phyloP scores from a whole-genome alignment of 2,329 filamentous ascomycete genomes.

The Scedosporium apiospermum region DNA sequence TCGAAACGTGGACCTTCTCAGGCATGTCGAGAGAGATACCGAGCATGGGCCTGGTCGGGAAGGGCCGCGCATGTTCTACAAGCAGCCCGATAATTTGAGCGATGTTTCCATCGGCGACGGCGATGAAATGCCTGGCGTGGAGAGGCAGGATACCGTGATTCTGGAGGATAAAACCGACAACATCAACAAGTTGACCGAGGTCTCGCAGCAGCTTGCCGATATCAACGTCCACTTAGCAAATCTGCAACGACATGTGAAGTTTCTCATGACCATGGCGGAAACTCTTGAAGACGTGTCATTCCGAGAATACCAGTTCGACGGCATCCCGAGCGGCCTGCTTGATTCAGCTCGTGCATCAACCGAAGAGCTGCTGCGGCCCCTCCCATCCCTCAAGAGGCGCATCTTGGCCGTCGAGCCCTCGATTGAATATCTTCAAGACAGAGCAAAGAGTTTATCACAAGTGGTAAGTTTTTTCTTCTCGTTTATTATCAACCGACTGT shows the following conservation, averaged over 20 bases:
- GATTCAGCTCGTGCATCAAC: neutral
- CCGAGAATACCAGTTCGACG: neutral
- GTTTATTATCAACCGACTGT: neutral
- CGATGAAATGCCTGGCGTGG: neutral
- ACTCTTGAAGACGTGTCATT: neutral
- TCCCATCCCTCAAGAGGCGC: slow-evolving; percentile 6
- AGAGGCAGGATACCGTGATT: slow-evolving; percentile 2
- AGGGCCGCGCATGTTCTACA: neutral
- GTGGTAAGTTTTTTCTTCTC: slow-evolving; percentile 3
- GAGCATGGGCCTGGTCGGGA: slow-evolving; percentile 4
- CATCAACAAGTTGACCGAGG: slow-evolving; percentile 6
- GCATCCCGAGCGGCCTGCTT: neutral
- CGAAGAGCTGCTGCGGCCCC: neutral
- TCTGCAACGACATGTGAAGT: slow-evolving; percentile 7
- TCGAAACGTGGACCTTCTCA: slow-evolving; percentile 4
- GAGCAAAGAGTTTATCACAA: slow-evolving; percentile 7
- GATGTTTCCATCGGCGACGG: neutral
- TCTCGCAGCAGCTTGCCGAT: slow-evolving; percentile 7
- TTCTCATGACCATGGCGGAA: slow-evolving; percentile 4
- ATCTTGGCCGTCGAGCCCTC: slow-evolving; percentile 5
- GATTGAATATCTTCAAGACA: slow-evolving; percentile 6
- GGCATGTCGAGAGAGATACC: slow-evolving; percentile 3
- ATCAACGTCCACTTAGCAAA: slow-evolving; percentile 8
- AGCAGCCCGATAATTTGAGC: neutral
- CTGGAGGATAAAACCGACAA: neutral